Evolutionary conservation across 495 filamentous ascomycete genomes (phyloP), one percentile per base, ranked within the genome.

Genomic region (Talaromyces proteolyticus): DNA sequence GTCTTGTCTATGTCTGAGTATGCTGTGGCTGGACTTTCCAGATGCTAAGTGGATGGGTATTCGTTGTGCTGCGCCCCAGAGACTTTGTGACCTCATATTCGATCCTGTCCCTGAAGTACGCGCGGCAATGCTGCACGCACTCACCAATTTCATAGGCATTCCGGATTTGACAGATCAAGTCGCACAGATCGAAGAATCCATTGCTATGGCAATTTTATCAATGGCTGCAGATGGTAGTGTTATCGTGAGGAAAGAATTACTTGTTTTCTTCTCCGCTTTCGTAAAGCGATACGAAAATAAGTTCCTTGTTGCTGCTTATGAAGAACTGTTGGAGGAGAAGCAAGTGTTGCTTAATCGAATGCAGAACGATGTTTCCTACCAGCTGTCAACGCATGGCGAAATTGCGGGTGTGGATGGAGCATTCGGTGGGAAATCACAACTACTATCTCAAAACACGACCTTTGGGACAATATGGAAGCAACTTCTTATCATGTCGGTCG

Each of bases 31-130:
- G 26, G 87, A 94, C 61, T 86, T 87, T 44, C 80, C 90, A 0
- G 91, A 96, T 54, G 92, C 90, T 2, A 97, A 96, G 63, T 95
- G 90, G 89, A 79, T 86, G 61, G 93, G 89, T 16, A 95, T 97
- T 51, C 75, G 88, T 41, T 87, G 85, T 57, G 77, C 80, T 51
- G 93, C 91, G 6, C 88, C 88, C 29, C 68, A 81, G 43, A 84
- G 87, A 55, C 78, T 99, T 0, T 87, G 85, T 37, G 81, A 82
- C 42, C 76, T 96, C 23, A 86, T 86, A 47, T 83, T 85, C n/a
- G 93, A 99, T 59, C 81, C 82, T 18, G 89, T 90, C 37, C 88
- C 91, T n/a, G 93, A 99, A 68, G 94, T 99, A 8, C 81, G 93
- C 52, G 87, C 93, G 11, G 89, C 94, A 16, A 91, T 95, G 78